phyloP scores from a whole-genome alignment of 1,284 basidiomycete species.

The Phaffia rhodozyma region DNA sequence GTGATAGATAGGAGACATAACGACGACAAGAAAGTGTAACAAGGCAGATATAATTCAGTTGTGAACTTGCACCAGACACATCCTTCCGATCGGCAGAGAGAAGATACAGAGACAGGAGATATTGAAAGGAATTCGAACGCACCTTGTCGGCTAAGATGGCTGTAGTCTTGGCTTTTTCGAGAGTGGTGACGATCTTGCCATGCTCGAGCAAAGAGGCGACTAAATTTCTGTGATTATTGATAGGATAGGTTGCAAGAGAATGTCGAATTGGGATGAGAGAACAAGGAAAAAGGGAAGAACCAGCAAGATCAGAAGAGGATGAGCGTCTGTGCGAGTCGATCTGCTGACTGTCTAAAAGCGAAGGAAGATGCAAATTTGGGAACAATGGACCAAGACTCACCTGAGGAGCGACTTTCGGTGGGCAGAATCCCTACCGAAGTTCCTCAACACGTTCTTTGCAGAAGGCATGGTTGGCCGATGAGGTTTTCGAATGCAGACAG shows the following conservation, averaged over 20 bases:
- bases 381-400: no score
- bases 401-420: conserved; percentile 4
- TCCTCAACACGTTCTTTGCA: no score
- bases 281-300: background rate
- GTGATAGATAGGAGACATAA: no score
- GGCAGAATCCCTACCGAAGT: no score
- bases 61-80: background rate
- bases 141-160: conserved; percentile 90
- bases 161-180: conserved; percentile 89
- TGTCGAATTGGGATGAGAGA: background rate
- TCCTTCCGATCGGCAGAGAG: background rate
- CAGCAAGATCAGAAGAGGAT: background rate
- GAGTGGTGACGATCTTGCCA: conserved; percentile 90
- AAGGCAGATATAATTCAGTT: background rate
- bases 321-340: no score
- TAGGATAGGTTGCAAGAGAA: background rate
- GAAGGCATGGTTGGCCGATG: no score
- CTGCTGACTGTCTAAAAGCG: no score
- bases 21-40: background rate
- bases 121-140: conserved; percentile 12
- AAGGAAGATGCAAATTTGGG: no score
- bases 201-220: conserved; percentile 91
- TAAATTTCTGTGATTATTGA: conserved; percentile 53
- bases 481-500: conserved; percentile 13
- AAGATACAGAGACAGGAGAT: background rate